Base-by-base conservation (phyloP, 306 rosid genomes). In the Castanea sativa region DNA sequence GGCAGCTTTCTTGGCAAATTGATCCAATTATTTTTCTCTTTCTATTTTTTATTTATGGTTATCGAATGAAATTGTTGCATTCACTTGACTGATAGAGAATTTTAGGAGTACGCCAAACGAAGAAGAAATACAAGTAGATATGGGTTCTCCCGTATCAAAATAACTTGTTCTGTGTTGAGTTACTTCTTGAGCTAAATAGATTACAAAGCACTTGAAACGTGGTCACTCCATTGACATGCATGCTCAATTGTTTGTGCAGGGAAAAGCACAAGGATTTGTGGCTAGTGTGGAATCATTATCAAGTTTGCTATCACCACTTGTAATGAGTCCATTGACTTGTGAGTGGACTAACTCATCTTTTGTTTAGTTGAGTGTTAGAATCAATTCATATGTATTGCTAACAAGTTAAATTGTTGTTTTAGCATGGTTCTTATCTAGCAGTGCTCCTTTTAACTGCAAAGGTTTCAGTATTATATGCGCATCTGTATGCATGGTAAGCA, bases 371-470 rank as follows among this genome's bases (percentile, higher is more conserved):
- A 49, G 79, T 23, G 6, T 9, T 20, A 21, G 1, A 41, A 32
- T 9, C n/a, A 43, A 10, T 25, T 71, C 4, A 1, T 60, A 23
- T 41, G 11, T 68, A 0, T 18, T 41, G 27, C 12, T 71, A 57
- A 45, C 14, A 20, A 57, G 5, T 45, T 10, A 69, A 45, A 71
- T 7, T 82, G 52, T 49, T 68, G 60, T 88, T 79, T 84, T 87
- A 93, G 94, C 98, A 49, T 85, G 84, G 92, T 93, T 93, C 82
- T 58, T 93, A 32, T 93, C 98, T 18, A 71, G 72, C 30, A 73
- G 70, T 74, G 97, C 98, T 18, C 98, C 98, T 32, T 93, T 93
- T 87, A 76, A 91, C 53, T 91, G 97, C 86, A 91, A 93, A 90
- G 98, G 97, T 71, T 93, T 93, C 74, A 88, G 91, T 91, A 84